These are phyloP conservation scores for Nepenthes gracilis DNA, from an alignment of 148 eudicot species.

Conservation along the genomic window DNA sequence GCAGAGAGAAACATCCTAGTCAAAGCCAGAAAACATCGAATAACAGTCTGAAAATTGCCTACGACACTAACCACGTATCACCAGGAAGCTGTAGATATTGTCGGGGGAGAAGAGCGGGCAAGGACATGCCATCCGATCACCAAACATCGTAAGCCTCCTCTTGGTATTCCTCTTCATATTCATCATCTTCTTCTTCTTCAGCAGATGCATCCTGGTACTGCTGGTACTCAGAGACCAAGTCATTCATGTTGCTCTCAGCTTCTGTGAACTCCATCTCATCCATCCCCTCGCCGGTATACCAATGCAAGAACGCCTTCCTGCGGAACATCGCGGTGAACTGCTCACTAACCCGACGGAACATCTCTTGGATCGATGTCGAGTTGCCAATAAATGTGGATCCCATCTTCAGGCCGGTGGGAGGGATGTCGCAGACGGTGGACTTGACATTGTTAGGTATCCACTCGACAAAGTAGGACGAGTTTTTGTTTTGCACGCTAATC, in stretches of 20 bases:
- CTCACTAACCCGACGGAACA: conserved; percentile 40
- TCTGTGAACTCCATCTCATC: conserved; percentile 42
- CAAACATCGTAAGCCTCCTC: conserved; percentile 6
- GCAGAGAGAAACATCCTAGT: too few species aligned
- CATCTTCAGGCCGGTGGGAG: conserved; percentile 42
- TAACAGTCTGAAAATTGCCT: too few species aligned
- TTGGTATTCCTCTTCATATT: conserved; percentile 1
- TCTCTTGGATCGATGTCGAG: conserved; percentile 45
- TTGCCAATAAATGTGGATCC: conserved; percentile 44
- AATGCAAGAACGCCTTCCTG: conserved; percentile 39
- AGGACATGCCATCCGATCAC: background rate
- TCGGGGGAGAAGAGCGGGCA: background rate
- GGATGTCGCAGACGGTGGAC: conserved; percentile 52
- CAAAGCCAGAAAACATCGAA: too few species aligned
- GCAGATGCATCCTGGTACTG: conserved; percentile 39
- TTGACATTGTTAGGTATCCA: conserved; percentile 56
- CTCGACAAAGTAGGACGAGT: conserved; percentile 50
- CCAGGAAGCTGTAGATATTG: too few species aligned
- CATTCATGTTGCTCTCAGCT: conserved; percentile 40
- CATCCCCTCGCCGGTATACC: conserved; percentile 40
- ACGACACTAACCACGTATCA: too few species aligned
- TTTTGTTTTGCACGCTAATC: conserved; percentile 51
- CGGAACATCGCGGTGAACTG: conserved; percentile 38
- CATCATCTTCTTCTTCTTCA: conserved; percentile 2
- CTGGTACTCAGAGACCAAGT: conserved; percentile 38